These are phyloP conservation scores for Pseudogymnoascus sp. DNA, from an alignment of 2,329 filamentous ascomycete genomes.

Conservation along the genomic window DNA sequence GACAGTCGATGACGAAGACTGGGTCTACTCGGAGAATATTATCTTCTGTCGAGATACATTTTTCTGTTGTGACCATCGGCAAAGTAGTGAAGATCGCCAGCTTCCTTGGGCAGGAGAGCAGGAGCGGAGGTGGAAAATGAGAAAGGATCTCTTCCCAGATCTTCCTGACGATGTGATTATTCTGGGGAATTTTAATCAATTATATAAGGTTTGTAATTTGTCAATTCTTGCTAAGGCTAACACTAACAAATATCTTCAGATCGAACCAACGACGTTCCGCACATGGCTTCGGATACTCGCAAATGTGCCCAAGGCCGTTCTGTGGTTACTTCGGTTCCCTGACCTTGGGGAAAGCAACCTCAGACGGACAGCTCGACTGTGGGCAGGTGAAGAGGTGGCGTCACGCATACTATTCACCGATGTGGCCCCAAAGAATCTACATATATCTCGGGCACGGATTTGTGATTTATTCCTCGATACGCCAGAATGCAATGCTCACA, in stretches of 20 bases:
- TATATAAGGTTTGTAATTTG: constrained; percentile 74
- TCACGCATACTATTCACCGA: constrained; percentile 89
- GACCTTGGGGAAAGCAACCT: constrained; percentile 86
- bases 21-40: constrained; percentile 96
- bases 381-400: constrained; percentile 81
- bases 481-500: constrained; percentile 96
- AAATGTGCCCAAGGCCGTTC: constrained; percentile 73
- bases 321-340: constrained; percentile 96
- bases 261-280: constrained; percentile 92
- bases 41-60: constrained; percentile 92
- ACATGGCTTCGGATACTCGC: constrained; percentile 90
- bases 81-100: constrained; percentile 59
- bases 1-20: constrained; percentile 53
- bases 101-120: constrained; percentile 81
- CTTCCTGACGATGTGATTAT: constrained; percentile 80
- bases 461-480: constrained; percentile 96
- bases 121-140: constrained; percentile 77
- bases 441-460: constrained; percentile 84
- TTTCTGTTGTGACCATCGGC: constrained; percentile 98
- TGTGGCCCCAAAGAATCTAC: constrained; percentile 87
- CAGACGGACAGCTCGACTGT: constrained; percentile 66
- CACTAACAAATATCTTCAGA: constrained; percentile 42
- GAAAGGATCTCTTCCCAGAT: constrained; percentile 80
- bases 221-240: neutral
- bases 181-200: constrained; percentile 94